phyloP scores from a whole-genome alignment of 805 yeast species.

The Schwanniomyces occidentalis region DNA sequence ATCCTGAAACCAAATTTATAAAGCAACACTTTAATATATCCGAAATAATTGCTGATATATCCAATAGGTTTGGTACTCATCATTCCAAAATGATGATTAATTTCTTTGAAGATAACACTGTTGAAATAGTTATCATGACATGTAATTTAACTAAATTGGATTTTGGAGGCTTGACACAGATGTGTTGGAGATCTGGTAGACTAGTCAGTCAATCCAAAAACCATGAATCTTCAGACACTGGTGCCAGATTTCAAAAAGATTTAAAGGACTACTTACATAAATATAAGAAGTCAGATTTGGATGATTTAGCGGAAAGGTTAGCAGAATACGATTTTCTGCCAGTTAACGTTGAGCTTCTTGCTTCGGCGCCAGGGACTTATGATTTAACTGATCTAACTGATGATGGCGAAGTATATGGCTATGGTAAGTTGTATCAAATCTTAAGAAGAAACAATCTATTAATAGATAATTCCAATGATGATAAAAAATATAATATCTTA shows the following conservation, averaged over 20 bases:
- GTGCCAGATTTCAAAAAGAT: conserved; percentile 43
- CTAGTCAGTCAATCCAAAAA: conserved; percentile 11
- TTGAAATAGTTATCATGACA: conserved; percentile 58
- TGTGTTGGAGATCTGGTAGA: conserved; percentile 62
- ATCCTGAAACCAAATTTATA: conserved; percentile 12
- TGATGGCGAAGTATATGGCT: conserved; percentile 42
- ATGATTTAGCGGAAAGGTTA: conserved; percentile 28
- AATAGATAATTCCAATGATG: conserved; percentile 11
- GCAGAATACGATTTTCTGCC: conserved; percentile 43
- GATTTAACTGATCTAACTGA: conserved; percentile 11
- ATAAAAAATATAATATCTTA: conserved; percentile 28
- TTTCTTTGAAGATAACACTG: conserved; percentile 43
- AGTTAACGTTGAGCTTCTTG: conserved; percentile 53
- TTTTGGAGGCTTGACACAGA: conserved; percentile 59
- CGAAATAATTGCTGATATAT: conserved; percentile 34
- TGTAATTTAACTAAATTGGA: conserved; percentile 59
- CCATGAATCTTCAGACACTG: conserved; percentile 3
- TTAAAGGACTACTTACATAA: conserved; percentile 44
- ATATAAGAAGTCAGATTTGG: conserved; percentile 36
- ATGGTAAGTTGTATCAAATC: conserved; percentile 46
- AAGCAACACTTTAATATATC: conserved; percentile 20
- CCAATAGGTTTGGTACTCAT: conserved; percentile 46
- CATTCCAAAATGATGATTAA: conserved; percentile 72
- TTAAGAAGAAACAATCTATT: conserved; percentile 35
- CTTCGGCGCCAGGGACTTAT: conserved; percentile 52